Evolutionary conservation across 2,329 filamentous ascomycete species (phyloP), one percentile per base, ranked within the genome.

Genomic region (Neonectria sp.): DNA sequence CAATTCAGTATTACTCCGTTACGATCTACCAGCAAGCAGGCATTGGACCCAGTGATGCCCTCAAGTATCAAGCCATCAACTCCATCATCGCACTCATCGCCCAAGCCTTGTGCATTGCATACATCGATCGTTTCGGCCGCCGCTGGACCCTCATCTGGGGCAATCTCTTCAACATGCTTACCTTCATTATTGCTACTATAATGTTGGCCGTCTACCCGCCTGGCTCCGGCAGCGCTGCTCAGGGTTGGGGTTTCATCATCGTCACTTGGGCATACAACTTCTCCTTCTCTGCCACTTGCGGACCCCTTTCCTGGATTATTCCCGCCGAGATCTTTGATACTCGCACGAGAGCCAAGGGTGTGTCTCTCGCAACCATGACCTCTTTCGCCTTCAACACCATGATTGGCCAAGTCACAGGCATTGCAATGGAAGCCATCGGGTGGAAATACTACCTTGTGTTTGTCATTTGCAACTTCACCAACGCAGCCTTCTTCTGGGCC

Each of bases 211-310:
- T 79, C 43, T 94, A 90, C 78, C 92, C 92, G 88, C 91, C 0
- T 1, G 68, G 65, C 8, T 57, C 57, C 2, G 80, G 79, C 40
- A 82, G 83, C 9, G 90, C 91, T 1, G 85, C 86, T 12, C 58
- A 62, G 15, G 58, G 60, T 4, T 93, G 91, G 90, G 91, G 89
- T 3, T 95, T 95, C 80, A 95, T 95, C 71, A 71, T 63, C 62
- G 85, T 88, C 72, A 95, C 92, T 2, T 95, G 92, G 92, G 77
- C 93, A 4, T 95, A 93, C 84, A 94, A 95, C 80, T 92, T 94
- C 82, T 91, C 86, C 56, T 95, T 93, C 85, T 91, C 86, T 3
- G 86, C 86, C 45, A 91, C 91, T 3, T 92, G 90, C 67, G 92
- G 92, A 15, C 91, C 92, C 0, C 80, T 94, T 9, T 79, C 76